These are phyloP conservation scores for Umbelopsis sp. DNA, from an alignment of 371 early-diverging fungal genomes.

Conservation along the genomic window DNA sequence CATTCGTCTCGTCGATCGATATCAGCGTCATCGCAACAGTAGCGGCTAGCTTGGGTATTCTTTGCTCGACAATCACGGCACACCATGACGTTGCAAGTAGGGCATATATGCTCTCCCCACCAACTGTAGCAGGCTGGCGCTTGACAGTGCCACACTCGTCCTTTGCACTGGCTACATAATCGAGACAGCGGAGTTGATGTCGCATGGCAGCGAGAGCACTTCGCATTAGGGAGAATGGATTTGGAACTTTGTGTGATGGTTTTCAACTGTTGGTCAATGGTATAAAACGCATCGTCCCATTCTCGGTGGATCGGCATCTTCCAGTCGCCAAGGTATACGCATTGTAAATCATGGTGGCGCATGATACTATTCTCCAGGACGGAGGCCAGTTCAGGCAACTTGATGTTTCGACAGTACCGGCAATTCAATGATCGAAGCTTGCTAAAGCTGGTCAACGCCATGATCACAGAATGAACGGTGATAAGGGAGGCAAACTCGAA, in stretches of 20 bases:
- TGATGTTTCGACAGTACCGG: conserved; percentile 9
- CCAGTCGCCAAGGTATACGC: not conserved
- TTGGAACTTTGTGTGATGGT: not conserved
- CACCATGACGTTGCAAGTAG: not conserved
- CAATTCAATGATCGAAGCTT: conserved; percentile 14
- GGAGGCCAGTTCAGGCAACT: not conserved
- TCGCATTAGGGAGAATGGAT: not conserved
- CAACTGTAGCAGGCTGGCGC: not conserved
- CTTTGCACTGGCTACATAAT: conserved; percentile 1
- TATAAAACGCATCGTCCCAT: not conserved
- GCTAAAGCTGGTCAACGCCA: not conserved
- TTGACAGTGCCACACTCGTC: conserved; percentile 3
- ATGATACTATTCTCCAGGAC: not conserved
- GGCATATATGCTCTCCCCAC: not conserved
- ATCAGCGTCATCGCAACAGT: conserved; percentile 1
- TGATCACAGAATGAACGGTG: conserved; percentile 5
- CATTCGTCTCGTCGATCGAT: conserved; percentile 4
- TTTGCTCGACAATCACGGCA: conserved; percentile 1
- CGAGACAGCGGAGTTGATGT: conserved; percentile 10
- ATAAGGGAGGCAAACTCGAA: conserved; percentile 9
- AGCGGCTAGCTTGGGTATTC: not conserved
- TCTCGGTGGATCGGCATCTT: conserved; percentile 11
- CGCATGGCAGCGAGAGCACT: conserved; percentile 7
- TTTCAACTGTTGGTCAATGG: not conserved
- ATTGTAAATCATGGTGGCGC: not conserved